Percentiles rank a stretch among this genome's conserved stretches.
These are phyloP conservation scores for Pistacia vera DNA, from an alignment of 345 rosid species.

Conservation along the genomic window DNA sequence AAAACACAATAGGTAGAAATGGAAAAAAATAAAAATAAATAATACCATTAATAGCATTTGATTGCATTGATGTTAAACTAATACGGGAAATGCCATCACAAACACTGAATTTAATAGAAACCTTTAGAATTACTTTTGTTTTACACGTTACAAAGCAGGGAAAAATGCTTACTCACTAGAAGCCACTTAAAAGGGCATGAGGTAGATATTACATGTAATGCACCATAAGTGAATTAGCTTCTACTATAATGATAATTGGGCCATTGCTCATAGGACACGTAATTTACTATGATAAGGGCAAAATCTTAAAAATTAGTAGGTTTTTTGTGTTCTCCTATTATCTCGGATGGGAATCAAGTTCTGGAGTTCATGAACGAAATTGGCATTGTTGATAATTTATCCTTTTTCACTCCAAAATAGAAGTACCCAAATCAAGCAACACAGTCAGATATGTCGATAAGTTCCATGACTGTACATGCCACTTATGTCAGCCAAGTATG, in stretches of 20 bases:
- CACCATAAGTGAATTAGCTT: background rate
- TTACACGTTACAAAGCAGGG: background rate
- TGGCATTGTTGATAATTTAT: background rate
- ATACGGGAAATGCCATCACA: no score
- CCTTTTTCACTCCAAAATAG: background rate
- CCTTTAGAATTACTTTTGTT: no score
- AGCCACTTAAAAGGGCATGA: background rate
- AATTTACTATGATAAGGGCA: no score
- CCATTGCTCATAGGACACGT: background rate
- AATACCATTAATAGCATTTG: no score
- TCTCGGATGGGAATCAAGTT: background rate
- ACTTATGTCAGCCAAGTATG: background rate
- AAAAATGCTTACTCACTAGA: background rate
- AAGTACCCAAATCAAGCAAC: slow-evolving; percentile 1
- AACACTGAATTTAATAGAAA: no score
- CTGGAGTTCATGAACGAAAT: slow-evolving; percentile 1
- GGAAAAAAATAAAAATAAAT: no score
- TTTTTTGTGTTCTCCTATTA: background rate
- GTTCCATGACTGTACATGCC: background rate
- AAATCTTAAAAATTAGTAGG: background rate
- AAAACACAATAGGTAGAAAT: no score
- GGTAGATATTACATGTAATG: background rate
- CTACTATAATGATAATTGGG: background rate
- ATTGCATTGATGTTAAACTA: no score
- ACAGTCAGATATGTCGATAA: background rate